phyloP scores from a whole-genome alignment of 116 monocot species.

The Iris pallida region DNA sequence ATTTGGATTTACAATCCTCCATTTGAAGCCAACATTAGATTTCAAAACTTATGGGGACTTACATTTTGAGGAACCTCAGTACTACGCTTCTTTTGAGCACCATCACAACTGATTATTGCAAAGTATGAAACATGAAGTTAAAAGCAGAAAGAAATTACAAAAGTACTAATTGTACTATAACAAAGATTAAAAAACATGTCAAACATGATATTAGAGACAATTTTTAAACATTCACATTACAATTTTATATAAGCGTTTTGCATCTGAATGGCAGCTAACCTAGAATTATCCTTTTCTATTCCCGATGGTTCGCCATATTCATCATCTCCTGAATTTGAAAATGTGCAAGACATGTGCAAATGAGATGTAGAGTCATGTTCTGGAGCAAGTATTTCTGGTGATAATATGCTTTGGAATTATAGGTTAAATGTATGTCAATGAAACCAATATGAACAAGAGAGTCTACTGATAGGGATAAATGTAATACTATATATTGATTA shows the following conservation, averaged over 20 bases:
- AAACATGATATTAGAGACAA: not conserved
- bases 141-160: not conserved
- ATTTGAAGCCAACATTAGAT: too few species aligned
- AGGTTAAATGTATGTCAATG: conserved; percentile 8
- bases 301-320: conserved; percentile 48
- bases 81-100: conserved; percentile 6
- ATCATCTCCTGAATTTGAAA: conserved; percentile 69
- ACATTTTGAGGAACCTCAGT: conserved; percentile 32
- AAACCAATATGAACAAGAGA: not conserved
- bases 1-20: too few species aligned
- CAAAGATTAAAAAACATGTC: not conserved
- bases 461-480: not conserved
- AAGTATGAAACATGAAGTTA: conserved; percentile 9
- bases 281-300: conserved; percentile 44
- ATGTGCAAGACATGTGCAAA: conserved; percentile 57
- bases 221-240: conserved; percentile 1
- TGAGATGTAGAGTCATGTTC: conserved; percentile 34
- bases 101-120: conserved; percentile 27
- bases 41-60: conserved; percentile 32
- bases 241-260: conserved; percentile 40
- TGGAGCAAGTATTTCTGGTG: conserved; percentile 13
- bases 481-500: not conserved
- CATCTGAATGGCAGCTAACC: conserved; percentile 45
- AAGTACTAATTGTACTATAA: not conserved
- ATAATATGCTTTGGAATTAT: conserved; percentile 8